Evolutionary conservation across 352 stramenopile species (phyloP).

Genomic region (Thraustochytrium sp.): DNA sequence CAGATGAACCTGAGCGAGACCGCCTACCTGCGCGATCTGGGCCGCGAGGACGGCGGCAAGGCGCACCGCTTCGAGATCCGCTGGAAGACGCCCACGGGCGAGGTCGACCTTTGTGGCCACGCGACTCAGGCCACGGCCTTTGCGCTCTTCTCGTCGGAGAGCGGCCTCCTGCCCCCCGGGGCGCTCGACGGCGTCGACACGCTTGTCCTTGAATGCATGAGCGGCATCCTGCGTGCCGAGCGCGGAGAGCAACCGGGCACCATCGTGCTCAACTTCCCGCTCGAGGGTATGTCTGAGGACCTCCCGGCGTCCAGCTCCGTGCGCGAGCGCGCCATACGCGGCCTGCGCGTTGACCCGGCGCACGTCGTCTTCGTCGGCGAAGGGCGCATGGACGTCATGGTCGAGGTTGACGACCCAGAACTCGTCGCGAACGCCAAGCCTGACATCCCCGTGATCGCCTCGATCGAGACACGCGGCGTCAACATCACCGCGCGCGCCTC

Average conservation of each 20-base stretch:
- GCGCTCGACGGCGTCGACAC: constrained; percentile 36
- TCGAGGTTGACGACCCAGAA: background rate
- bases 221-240: background rate
- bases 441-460: background rate
- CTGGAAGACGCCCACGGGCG: constrained; percentile 52
- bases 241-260: background rate
- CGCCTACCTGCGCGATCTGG: constrained; percentile 64
- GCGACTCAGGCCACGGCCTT: constrained; percentile 74
- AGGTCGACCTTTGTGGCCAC: constrained; percentile 83
- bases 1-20: constrained; percentile 88
- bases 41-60: background rate
- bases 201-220: constrained; percentile 52
- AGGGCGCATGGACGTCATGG: constrained; percentile 39
- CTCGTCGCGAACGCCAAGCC: background rate
- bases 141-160: constrained; percentile 59
- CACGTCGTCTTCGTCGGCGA: background rate
- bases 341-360: background rate
- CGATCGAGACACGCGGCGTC: background rate
- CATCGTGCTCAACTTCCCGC: background rate
- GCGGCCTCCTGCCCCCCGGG: background rate
- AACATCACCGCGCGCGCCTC: background rate
- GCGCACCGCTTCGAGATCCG: constrained; percentile 46
- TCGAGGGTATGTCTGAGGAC: background rate
- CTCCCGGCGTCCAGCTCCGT: background rate
- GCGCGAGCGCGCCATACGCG: background rate